phyloP scores from a whole-genome alignment of 2,329 filamentous ascomycete species.

The Ophiostoma sp. region DNA sequence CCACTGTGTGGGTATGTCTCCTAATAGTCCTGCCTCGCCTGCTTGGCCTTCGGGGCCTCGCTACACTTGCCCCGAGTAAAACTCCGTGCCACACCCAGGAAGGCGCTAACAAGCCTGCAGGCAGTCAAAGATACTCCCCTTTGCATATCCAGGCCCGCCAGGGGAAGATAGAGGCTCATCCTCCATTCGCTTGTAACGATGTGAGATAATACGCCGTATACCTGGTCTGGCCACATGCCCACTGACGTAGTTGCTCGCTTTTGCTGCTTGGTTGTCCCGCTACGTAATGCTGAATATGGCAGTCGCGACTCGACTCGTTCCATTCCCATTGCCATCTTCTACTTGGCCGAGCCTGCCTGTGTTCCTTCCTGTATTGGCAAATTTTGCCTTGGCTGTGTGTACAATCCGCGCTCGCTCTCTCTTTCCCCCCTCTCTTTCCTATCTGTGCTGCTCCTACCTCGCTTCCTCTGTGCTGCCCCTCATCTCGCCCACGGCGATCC shows the following conservation, averaged over 20 bases:
- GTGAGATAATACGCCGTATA: neutral
- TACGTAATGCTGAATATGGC: neutral
- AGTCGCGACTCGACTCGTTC: slow-evolving; percentile 3
- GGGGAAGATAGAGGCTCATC: no score
- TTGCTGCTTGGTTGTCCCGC: neutral
- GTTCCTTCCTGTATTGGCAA: slow-evolving; percentile 15
- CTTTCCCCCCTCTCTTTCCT: neutral
- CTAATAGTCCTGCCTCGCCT: neutral
- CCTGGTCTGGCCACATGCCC: neutral
- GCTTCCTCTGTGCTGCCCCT: slow-evolving; percentile 1
- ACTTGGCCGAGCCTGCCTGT: neutral
- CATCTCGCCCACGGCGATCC: neutral
- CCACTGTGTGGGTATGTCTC: slow-evolving; percentile 7
- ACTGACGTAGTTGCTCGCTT: neutral
- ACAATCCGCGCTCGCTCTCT: neutral
- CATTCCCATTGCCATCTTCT: neutral
- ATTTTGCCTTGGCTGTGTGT: slow-evolving; percentile 1
- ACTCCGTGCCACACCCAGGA: slow-evolving; percentile 15
- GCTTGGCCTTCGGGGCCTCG: slow-evolving; percentile 15
- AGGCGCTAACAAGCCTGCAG: neutral
- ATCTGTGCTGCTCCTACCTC: neutral
- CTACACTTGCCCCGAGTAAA: slow-evolving; percentile 23
- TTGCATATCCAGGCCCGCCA: no score
- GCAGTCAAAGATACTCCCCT: no score
- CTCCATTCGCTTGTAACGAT: no score